Percentiles rank a stretch among this genome's conserved stretches.
These are phyloP conservation scores for Diplotaxis tenuifolia DNA, from an alignment of 345 rosid genomes.

Conservation along the genomic window DNA sequence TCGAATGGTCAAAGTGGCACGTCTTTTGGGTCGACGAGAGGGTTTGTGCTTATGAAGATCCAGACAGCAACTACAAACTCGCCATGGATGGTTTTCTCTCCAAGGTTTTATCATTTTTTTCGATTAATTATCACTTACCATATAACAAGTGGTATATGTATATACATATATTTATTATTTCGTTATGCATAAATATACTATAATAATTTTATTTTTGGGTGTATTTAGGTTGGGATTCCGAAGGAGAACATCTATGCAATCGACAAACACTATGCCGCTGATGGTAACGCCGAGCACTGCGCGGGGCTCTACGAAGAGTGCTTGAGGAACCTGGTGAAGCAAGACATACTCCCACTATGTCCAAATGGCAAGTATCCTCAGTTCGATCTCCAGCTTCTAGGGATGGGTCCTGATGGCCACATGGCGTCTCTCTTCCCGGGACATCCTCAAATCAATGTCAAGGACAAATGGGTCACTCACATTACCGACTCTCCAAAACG, in stretches of 20 bases:
- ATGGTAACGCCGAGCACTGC: conserved; percentile 68
- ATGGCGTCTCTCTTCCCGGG: conserved; percentile 80
- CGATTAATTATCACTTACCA: neutral
- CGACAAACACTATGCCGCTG: conserved; percentile 60
- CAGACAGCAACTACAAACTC: conserved; percentile 76
- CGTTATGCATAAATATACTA: neutral
- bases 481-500: conserved; percentile 78
- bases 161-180: neutral
- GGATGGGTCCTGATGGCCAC: conserved; percentile 90
- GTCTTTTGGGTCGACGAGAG: conserved; percentile 93
- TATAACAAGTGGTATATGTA: neutral
- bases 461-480: conserved; percentile 67
- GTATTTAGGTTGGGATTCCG: conserved; percentile 52
- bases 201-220: neutral
- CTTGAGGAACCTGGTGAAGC: conserved; percentile 49
- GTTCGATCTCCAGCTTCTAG: conserved; percentile 82
- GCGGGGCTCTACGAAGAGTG: conserved; percentile 49
- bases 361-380: conserved; percentile 53
- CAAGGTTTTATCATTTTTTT: conserved; percentile 41
- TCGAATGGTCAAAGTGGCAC: conserved; percentile 90
- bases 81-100: conserved; percentile 73
- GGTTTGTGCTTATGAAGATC: conserved; percentile 72
- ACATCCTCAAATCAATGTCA: conserved; percentile 57
- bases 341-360: conserved; percentile 40
- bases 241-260: conserved; percentile 62